Evolutionary conservation across 768 basidiomycete genomes (phyloP).

Genomic region (Saitozyma podzolica): DNA sequence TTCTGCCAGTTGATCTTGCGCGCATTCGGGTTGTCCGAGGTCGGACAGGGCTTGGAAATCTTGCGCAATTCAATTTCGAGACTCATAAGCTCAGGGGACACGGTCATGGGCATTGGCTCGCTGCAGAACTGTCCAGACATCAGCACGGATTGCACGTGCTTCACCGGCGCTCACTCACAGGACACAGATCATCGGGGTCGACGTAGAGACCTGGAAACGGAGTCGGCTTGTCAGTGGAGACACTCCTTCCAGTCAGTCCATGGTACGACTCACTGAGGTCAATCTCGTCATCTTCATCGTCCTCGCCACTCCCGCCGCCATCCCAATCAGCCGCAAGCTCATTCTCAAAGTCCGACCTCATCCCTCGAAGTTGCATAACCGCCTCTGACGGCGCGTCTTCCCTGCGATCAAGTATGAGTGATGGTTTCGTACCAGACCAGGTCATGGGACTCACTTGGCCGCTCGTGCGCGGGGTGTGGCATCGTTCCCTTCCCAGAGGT

Average conservation of each 20-base stretch:
- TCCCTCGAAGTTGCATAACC: too few species aligned
- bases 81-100: not conserved
- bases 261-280: not conserved
- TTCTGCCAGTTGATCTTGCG: constrained; percentile 22
- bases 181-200: too few species aligned
- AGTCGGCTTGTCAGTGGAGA: not conserved
- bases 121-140: not conserved
- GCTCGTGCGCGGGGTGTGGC: too few species aligned
- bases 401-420: too few species aligned
- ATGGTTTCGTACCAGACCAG: too few species aligned
- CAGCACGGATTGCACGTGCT: not conserved
- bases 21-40: constrained; percentile 12
- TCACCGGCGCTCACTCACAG: not conserved
- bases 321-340: too few species aligned
- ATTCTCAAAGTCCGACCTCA: too few species aligned
- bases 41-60: constrained; percentile 4
- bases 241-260: not conserved
- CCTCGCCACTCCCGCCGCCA: not conserved
- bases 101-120: not conserved
- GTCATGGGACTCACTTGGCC: too few species aligned
- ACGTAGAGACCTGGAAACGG: too few species aligned
- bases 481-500: too few species aligned
- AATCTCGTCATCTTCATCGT: not conserved
- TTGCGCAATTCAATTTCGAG: not conserved
- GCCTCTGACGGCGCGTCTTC: too few species aligned